Evolutionary conservation across 2,329 filamentous ascomycete species (phyloP), one percentile per base, ranked within the genome.

Genomic region (Zymoseptoria tritici): DNA sequence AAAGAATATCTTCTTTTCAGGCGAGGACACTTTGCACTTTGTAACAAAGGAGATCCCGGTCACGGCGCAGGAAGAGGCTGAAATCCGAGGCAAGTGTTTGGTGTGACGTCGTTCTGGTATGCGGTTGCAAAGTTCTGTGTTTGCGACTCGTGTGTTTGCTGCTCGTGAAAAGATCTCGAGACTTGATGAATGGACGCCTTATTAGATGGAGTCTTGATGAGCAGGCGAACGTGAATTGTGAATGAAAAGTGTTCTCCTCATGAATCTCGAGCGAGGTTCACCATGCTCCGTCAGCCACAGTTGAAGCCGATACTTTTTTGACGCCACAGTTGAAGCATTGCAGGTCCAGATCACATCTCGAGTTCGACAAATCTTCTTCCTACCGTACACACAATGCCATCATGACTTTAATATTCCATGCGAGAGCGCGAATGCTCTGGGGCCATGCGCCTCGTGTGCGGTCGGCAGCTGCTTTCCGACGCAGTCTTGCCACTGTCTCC

Each of bases 391-490:
- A 56, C 22, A 51, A 52, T 13, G 16, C 57, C 13, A 60, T 49
- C 11, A 69, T 70, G 67, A 54, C 61, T 52, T 54, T 72, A 54
- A 59, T 66, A 31, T 67, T 70, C 59, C 68, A 70, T 24, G 67
- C 68, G 52, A 63, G 70, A 63, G 68, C 68, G 57, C 71, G 69
- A 51, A 70, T 74, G 72, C 76, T 79, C 70, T 79, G 77, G 78
- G 75, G 75, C 61, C 77, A 79, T 71, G 76, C 76, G 61, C 77
- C 78, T 52, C 77, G 78, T 57, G 75, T 78, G 31, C 73, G 77
- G 69, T 77, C 76, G 51, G 73, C 71, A 46, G 65, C 68, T 59
- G 71, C 71, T 29, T 58, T 68, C 21, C 68, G 69, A 53, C 72
- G 78, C 46, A 67, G 71, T 7, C 77, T 81, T 63, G 79, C 79